These are phyloP conservation scores for Raffaelea ambrosiae DNA, from an alignment of 2,329 filamentous ascomycete species.

Conservation along the genomic window DNA sequence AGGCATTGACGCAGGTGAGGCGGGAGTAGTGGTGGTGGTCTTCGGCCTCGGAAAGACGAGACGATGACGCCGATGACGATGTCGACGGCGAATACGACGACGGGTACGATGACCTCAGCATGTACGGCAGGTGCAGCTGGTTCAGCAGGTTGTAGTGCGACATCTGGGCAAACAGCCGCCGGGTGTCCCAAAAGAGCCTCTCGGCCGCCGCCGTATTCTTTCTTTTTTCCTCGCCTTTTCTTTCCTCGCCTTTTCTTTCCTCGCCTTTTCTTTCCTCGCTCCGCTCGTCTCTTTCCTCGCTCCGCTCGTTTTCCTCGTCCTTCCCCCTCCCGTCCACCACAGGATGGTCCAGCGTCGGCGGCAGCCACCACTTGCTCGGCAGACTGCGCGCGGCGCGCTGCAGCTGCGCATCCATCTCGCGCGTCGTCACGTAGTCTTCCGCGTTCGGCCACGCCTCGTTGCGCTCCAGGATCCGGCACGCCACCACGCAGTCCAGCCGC, in stretches of 20 bases:
- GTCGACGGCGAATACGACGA: no score
- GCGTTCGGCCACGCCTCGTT: constrained; percentile 13
- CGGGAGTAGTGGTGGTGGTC: constrained; percentile 25
- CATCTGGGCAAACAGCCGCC: constrained; percentile 30
- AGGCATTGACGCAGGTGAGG: constrained; percentile 28
- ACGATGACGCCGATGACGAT: constrained; percentile 11
- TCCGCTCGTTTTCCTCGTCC: no score
- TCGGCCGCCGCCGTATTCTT: background rate
- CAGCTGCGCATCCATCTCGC: constrained; percentile 27
- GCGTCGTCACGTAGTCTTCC: constrained; percentile 18
- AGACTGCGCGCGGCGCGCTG: constrained; percentile 24
- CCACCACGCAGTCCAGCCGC: constrained; percentile 22
- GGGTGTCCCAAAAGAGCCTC: constrained; percentile 17
- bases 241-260: no score
- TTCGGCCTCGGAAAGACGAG: no score
- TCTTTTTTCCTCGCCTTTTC: no score
- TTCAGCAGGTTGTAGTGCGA: constrained; percentile 30
- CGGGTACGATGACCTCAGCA: constrained; percentile 20
- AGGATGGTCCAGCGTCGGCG: constrained; percentile 9
- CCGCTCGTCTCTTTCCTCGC: no score
- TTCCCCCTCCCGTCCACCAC: constrained; percentile 7
- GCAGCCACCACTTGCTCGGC: constrained; percentile 33
- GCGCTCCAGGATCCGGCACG: constrained; percentile 27
- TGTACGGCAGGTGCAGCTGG: constrained; percentile 35
- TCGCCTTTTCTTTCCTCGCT: no score